Evolutionary conservation across 2,329 filamentous ascomycete species (phyloP).

Genomic region (Xylaria sp.): DNA sequence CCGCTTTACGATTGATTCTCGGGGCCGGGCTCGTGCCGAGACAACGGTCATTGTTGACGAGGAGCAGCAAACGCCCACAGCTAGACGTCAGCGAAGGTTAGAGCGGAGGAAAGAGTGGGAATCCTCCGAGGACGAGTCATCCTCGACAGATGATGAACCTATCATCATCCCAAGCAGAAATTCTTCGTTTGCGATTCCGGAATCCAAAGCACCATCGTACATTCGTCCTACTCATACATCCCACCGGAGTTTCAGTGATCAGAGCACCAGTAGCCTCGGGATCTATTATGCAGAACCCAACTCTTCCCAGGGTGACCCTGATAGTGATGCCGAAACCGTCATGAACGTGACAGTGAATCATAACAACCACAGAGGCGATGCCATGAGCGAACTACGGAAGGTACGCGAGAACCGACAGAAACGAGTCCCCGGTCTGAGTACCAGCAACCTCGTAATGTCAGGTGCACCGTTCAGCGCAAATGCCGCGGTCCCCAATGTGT

Average conservation of each 20-base stretch:
- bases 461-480: slow-evolving; percentile 34
- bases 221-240: slow-evolving; percentile 53
- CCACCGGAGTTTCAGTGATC: slow-evolving; percentile 56
- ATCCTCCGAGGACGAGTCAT: slow-evolving; percentile 58
- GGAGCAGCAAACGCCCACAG: slow-evolving; percentile 34
- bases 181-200: slow-evolving; percentile 62
- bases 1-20: slow-evolving; percentile 68
- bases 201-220: slow-evolving; percentile 55
- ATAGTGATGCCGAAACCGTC: slow-evolving; percentile 66
- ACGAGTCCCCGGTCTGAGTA: slow-evolving; percentile 43
- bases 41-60: slow-evolving; percentile 51
- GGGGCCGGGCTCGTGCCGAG: slow-evolving; percentile 63
- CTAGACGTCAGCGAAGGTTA: slow-evolving; percentile 32
- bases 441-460: slow-evolving; percentile 45
- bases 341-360: slow-evolving; percentile 50
- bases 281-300: slow-evolving; percentile 45
- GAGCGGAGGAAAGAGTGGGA: slow-evolving; percentile 46
- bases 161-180: slow-evolving; percentile 68
- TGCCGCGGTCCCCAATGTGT: slow-evolving; percentile 51
- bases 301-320: slow-evolving; percentile 46
- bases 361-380: slow-evolving; percentile 56
- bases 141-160: slow-evolving; percentile 67
- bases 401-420: slow-evolving; percentile 60
- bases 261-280: slow-evolving; percentile 51
- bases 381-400: slow-evolving; percentile 64